Evolutionary conservation across 176 grass and related monocot species (phyloP), one percentile per base, ranked within the genome.

Genomic region (Triticum monococcum): DNA sequence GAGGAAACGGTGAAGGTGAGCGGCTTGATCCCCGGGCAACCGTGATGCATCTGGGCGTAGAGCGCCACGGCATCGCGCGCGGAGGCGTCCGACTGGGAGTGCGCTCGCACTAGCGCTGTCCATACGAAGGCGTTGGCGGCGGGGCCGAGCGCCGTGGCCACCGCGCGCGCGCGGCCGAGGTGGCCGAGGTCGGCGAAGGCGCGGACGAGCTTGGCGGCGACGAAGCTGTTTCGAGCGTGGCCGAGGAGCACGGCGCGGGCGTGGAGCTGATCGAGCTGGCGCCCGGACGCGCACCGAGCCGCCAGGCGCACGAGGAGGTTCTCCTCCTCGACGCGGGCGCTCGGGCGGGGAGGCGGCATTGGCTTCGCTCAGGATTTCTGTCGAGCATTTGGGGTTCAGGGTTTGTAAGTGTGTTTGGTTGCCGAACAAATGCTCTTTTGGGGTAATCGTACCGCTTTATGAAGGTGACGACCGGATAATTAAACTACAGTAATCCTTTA

Each of bases 1-100:
- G 89, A 68, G 22, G 89, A 89, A 5, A 89, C 40, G 60, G 88
- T 89, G 83, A 89, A 89, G 22, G 77, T 76, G 77, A 89, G 88
- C 23, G 88, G 88, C 78, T 68, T 69, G 28, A 67, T 59, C 56
- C 69, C 67, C 1, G 59, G 83, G 45, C 30, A 75, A 26, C 5
- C 30, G 26, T 23, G 78, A 65, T 69, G 72, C 89, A 90, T 90
- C 40, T 82, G 79, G 11, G 72, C 31, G 79, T 86, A 90, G 10
- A 86, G 60, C 8, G 77, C 60, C 48, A 90, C 25, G 25, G 84
- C 84, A 50, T 90, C 72, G 18, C 61, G 22, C 20, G 68, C 54
- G 10, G 68, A 17, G 20, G 5, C 31, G 5, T 78, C 68, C 5
- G 72, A 78, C 17, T 72, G 89, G 43, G 89, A 81, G 72, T 83